A percentile compares a stretch with the other conserved stretches of the same genome.
phyloP scores from a whole-genome alignment of 2,329 filamentous ascomycete genomes.

The Davidsoniella neocaledoniae region DNA sequence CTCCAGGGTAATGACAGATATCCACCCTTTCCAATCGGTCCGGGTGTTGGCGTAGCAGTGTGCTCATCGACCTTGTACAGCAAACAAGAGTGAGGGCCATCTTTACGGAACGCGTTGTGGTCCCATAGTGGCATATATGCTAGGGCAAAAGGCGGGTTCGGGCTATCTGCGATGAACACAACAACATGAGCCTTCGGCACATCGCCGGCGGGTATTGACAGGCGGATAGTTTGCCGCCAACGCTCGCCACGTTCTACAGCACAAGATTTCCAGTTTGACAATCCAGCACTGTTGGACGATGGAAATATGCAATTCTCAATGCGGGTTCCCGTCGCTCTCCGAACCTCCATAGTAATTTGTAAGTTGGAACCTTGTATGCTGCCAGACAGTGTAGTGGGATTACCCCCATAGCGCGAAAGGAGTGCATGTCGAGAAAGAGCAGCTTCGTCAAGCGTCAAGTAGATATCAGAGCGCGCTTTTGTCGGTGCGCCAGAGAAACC shows the following conservation, averaged over 20 bases:
- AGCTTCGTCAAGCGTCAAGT: conserved; percentile 68
- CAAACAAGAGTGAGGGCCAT: conserved; percentile 65
- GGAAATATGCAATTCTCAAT: conserved; percentile 79
- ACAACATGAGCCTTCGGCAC: conserved; percentile 73
- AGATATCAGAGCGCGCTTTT: conserved; percentile 83
- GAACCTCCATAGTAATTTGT: conserved; percentile 78
- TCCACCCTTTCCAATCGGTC: conserved; percentile 56
- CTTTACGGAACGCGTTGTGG: conserved; percentile 71
- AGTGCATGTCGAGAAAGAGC: conserved; percentile 61
- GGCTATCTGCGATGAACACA: conserved; percentile 75
- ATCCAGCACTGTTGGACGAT: conserved; percentile 59
- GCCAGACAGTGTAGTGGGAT: conserved; percentile 51
- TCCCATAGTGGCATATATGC: conserved; percentile 93
- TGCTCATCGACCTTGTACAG: conserved; percentile 87
- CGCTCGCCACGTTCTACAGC: conserved; percentile 60
- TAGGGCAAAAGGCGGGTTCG: conserved; percentile 75
- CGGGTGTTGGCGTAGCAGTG: conserved; percentile 51
- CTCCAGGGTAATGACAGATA: conserved; percentile 78
- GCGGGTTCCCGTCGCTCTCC: conserved; percentile 58
- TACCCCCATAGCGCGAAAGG: conserved; percentile 51
- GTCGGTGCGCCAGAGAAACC: conserved; percentile 87
- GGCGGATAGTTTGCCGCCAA: conserved; percentile 78
- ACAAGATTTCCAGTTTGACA: conserved; percentile 79
- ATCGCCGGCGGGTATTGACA: conserved; percentile 62
- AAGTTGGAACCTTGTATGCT: conserved; percentile 54